Percentiles rank a stretch among this genome's conserved stretches.
Evolutionary conservation across 495 filamentous ascomycete species (phyloP).

Genomic region (Penicillium chermesinum): DNA sequence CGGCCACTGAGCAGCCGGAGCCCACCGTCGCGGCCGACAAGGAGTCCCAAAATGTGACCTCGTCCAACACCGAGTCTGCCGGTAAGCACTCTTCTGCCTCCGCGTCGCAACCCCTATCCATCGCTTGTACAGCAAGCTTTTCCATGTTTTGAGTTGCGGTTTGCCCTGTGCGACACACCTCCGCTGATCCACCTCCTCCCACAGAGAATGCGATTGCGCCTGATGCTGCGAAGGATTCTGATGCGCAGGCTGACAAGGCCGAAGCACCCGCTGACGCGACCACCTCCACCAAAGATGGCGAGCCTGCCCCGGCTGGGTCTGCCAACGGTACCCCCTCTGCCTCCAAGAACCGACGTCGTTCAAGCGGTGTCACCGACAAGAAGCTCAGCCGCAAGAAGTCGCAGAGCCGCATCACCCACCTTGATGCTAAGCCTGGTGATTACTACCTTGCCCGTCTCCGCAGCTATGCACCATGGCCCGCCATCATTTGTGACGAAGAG

Average conservation of each 20-base stretch:
- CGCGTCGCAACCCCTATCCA: neutral
- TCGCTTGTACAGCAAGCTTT: slow-evolving; percentile 4
- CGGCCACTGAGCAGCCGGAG: slow-evolving; percentile 32
- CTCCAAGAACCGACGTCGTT: slow-evolving; percentile 62
- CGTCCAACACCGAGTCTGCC: slow-evolving; percentile 27
- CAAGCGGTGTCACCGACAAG: slow-evolving; percentile 57
- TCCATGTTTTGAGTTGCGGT: neutral
- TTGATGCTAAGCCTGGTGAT: slow-evolving; percentile 78
- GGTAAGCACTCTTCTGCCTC: slow-evolving; percentile 24
- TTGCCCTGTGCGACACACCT: slow-evolving; percentile 21
- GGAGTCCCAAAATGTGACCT: slow-evolving; percentile 27
- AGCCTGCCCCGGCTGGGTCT: slow-evolving; percentile 39
- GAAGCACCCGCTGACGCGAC: slow-evolving; percentile 22
- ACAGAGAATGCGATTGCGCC: slow-evolving; percentile 22
- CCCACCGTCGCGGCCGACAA: slow-evolving; percentile 30
- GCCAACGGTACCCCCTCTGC: no score
- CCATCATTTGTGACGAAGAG: slow-evolving; percentile 84
- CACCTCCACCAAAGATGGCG: no score
- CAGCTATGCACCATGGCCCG: slow-evolving; percentile 86
- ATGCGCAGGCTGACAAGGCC: slow-evolving; percentile 24
- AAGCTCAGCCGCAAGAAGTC: slow-evolving; percentile 85
- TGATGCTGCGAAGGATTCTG: slow-evolving; percentile 30
- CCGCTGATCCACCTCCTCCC: slow-evolving; percentile 20
- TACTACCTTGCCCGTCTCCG: slow-evolving; percentile 83
- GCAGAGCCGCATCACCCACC: slow-evolving; percentile 60